Percentiles rank a stretch among this genome's conserved stretches.
phyloP scores from a whole-genome alignment of 2,329 filamentous ascomycete genomes.

The Paraphaeosphaeria minitans region DNA sequence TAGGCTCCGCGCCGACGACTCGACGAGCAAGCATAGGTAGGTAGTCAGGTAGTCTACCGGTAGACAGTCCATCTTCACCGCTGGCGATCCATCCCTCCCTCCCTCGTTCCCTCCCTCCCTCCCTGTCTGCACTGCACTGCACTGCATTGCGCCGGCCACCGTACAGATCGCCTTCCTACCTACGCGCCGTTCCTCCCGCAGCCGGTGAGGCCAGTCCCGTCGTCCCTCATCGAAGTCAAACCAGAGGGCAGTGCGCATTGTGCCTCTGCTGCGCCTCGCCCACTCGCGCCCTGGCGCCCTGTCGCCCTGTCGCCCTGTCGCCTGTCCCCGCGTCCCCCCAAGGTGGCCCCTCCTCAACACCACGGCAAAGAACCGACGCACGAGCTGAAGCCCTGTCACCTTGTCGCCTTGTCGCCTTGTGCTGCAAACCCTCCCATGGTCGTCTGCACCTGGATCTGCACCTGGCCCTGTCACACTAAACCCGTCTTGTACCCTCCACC shows the following conservation, averaged over 20 bases:
- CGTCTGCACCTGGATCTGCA: constrained; percentile 8
- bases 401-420: constrained; percentile 15
- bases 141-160: constrained; percentile 12
- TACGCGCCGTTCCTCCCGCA: constrained; percentile 12
- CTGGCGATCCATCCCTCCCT: too few relatives aligned
- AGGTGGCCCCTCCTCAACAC: constrained; percentile 15
- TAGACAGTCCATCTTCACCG: too few relatives aligned
- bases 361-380: constrained; percentile 8
- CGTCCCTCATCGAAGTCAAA: neutral
- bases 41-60: constrained; percentile 2
- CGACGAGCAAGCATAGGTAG: constrained; percentile 2
- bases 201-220: constrained; percentile 17
- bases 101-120: too few relatives aligned
- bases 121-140: neutral
- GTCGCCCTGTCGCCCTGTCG: constrained; percentile 2
- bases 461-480: constrained; percentile 24
- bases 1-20: constrained; percentile 2
- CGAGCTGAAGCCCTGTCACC: constrained; percentile 13
- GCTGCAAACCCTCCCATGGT: constrained; percentile 15
- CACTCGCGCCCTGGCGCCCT: too few relatives aligned
- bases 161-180: constrained; percentile 8
- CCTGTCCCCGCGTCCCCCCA: too few relatives aligned
- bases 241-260: constrained; percentile 12
- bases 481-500: constrained; percentile 19
- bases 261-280: constrained; percentile 22